A percentile compares a stretch with the other conserved stretches of the same genome.
phyloP scores from a whole-genome alignment of 1,284 basidiomycete genomes.

The Cryptococcus hybrid region DNA sequence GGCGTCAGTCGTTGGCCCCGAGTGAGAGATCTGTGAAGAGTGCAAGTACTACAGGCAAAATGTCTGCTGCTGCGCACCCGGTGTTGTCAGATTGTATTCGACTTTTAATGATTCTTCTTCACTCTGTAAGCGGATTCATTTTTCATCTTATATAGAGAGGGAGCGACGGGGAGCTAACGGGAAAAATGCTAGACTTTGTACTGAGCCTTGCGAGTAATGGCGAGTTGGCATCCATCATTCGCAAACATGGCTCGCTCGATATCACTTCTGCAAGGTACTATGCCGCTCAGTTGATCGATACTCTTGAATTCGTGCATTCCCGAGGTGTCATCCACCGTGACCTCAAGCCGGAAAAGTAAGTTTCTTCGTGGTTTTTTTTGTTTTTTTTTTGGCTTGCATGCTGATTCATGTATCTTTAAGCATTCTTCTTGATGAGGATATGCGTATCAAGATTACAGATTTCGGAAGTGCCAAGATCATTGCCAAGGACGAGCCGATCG shows the following conservation, averaged over 20 bases:
- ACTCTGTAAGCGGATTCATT: slow-evolving; percentile 64
- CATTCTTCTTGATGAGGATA: slow-evolving; percentile 77
- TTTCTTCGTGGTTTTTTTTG: slow-evolving; percentile 1
- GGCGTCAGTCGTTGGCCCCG: slow-evolving; percentile 33
- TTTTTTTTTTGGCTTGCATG: not conserved
- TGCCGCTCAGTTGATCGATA: slow-evolving; percentile 81
- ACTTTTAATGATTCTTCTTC: slow-evolving; percentile 82
- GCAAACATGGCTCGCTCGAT: slow-evolving; percentile 74
- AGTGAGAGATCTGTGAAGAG: slow-evolving; percentile 36
- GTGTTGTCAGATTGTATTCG: slow-evolving; percentile 74
- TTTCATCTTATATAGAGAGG: not conserved
- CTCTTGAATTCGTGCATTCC: slow-evolving; percentile 83
- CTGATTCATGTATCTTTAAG: slow-evolving; percentile 29
- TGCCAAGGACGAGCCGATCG: slow-evolving; percentile 4
- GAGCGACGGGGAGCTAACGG: not conserved
- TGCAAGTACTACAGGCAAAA: slow-evolving; percentile 2
- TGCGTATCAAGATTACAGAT: slow-evolving; percentile 91
- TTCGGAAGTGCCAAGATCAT: slow-evolving; percentile 90
- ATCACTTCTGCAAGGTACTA: slow-evolving; percentile 73
- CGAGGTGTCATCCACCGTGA: slow-evolving; percentile 88
- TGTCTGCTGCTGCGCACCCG: slow-evolving; percentile 59
- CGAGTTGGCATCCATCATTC: slow-evolving; percentile 78
- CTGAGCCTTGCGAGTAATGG: slow-evolving; percentile 87
- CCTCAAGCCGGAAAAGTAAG: slow-evolving; percentile 82
- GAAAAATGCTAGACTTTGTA: slow-evolving; percentile 71